Base-by-base conservation (phyloP, 306 rosid genomes). In the Delonix regia region DNA sequence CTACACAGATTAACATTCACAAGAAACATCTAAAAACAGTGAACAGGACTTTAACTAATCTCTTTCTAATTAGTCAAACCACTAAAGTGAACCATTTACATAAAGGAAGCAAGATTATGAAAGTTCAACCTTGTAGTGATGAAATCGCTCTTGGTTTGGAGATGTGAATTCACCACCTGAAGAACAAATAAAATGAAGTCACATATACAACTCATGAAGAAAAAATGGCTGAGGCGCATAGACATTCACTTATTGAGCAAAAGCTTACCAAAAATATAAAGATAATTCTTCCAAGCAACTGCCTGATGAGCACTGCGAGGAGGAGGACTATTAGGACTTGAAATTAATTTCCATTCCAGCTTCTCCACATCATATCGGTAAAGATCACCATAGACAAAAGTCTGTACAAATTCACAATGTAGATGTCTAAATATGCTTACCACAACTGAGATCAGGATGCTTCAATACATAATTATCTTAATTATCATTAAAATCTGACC, bases 301-400 rank as follows among this genome's bases (percentile, higher is more conserved):
- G 98, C 96, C 77, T 95, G 99, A 81, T 95, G 98, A 76, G 99
- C 95, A 82, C 99, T 95, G 64, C 96, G 93, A 41, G 99, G 99
- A 30, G 99, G 99, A 48, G 99, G 99, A 82, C 97, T 95, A 63
- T 93, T 95, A 10, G 99, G 99, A 81, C 99, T 93, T 4, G 96
- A 89, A 86, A 95, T 77, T 59, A 88, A 51, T 82, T 91, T 95
- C 99, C 99, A 95, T 77, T 89, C 99, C 85, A 80, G 88, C 88
- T 95, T 93, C 81, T 95, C 99, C 52, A 86, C 91, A 69, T 93
- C 99, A 44, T 79, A 95, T 60, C 96, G 91, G 78, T 87, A 95
- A 63, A 93, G 88, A 83, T 93, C 98, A 14, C 99, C 93, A 8
- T 95, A 93, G 21, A 95, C 97, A 47, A 80, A 93, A 25, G 99